A percentile compares a stretch with the other conserved stretches of the same genome.
These are phyloP conservation scores for Microbotryum silenes-acaulis DNA, from an alignment of 1,284 basidiomycete species.

Conservation along the genomic window DNA sequence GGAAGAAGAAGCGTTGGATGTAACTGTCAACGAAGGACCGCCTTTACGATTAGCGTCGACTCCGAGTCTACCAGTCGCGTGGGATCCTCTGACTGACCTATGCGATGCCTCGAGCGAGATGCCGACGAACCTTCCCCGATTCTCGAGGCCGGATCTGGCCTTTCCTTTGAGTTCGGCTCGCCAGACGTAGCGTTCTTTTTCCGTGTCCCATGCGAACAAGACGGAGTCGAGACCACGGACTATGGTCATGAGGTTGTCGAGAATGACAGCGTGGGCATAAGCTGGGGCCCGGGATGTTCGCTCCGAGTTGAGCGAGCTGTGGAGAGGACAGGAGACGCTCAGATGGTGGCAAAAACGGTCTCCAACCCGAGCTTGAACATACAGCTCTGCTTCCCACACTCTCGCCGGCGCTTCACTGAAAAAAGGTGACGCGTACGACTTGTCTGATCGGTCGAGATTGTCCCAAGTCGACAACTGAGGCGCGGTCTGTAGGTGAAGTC, in stretches of 20 bases:
- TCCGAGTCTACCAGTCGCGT: not conserved
- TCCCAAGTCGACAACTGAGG: constrained; percentile 6
- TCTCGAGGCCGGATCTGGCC: not conserved
- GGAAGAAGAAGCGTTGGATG: not conserved
- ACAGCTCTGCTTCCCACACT: constrained; percentile 3
- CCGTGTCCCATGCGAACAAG: constrained; percentile 4
- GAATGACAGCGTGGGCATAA: not conserved
- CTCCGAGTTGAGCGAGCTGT: not conserved
- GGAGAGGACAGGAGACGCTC: not conserved
- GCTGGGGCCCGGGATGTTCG: not conserved
- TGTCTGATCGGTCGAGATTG: not conserved
- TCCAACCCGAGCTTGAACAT: not conserved
- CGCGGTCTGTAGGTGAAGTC: not conserved
- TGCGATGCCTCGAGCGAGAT: not conserved
- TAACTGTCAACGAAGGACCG: not conserved
- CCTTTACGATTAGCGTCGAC: not conserved
- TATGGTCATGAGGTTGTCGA: not conserved
- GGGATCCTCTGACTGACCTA: not conserved
- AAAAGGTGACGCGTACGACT: not conserved
- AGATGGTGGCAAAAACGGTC: no score
- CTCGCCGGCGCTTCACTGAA: not conserved
- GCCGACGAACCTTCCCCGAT: not conserved
- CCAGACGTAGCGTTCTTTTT: constrained; percentile 2
- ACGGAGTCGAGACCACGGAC: constrained; percentile 1
- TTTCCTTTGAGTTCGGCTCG: constrained; percentile 5